These are phyloP conservation scores for Scenedesmus sp. DNA, from an alignment of 163 green algal species.

Conservation along the genomic window DNA sequence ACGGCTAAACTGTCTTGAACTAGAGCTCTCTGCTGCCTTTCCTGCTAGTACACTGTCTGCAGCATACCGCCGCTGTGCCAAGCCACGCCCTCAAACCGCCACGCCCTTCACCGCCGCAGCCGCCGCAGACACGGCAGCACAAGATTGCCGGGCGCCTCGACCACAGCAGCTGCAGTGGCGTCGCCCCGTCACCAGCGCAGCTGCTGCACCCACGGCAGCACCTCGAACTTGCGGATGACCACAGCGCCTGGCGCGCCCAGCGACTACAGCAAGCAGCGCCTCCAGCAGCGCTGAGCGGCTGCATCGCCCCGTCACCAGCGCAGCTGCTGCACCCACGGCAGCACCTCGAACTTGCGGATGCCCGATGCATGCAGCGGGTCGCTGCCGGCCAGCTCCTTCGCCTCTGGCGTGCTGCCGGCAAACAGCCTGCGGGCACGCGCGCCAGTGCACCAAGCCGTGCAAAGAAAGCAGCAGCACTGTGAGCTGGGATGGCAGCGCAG, in stretches of 20 bases:
- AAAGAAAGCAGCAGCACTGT: background rate
- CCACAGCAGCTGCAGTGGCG: background rate
- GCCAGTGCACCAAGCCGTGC: no score
- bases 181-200: background rate
- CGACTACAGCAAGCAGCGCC: background rate
- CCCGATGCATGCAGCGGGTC: constrained; percentile 18
- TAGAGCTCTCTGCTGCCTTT: no score
- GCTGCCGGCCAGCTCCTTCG: constrained; percentile 3
- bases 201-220: constrained; percentile 37
- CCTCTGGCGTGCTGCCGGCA: background rate
- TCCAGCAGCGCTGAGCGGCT: background rate
- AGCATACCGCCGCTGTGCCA: no score
- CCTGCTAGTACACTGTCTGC: no score
- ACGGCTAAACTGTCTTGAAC: no score
- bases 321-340: constrained; percentile 28
- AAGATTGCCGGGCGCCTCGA: background rate
- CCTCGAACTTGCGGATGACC: constrained; percentile 10
- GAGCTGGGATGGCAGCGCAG: no score
- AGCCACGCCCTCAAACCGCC: no score
- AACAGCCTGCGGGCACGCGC: constrained; percentile 1
- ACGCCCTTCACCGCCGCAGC: background rate
- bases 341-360: constrained; percentile 24
- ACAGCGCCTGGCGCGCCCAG: no score
- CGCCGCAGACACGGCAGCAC: background rate
- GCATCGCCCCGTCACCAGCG: background rate